Conservation (phyloP, 495 filamentous ascomycete genomes). For the Talaromyces stipitatus region DNA sequence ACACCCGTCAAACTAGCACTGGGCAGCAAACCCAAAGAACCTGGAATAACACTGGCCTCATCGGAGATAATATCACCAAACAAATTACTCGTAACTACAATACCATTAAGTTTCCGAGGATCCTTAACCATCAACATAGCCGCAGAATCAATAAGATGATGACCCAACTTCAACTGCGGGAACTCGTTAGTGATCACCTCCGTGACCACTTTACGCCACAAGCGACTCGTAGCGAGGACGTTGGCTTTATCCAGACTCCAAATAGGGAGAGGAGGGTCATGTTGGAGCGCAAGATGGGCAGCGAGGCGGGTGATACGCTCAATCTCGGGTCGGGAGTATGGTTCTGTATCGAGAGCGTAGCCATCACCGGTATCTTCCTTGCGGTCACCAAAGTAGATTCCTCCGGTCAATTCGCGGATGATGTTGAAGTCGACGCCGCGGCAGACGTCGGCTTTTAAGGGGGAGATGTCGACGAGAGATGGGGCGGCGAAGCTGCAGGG, state of each 20-base stretch:
- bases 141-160: constrained; percentile 92
- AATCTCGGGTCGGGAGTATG: constrained; percentile 81
- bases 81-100: constrained; percentile 89
- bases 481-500: constrained; percentile 96
- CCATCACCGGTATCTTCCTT: constrained; percentile 74
- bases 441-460: constrained; percentile 81
- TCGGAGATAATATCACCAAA: constrained; percentile 97
- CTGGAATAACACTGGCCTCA: constrained; percentile 94
- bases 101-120: constrained; percentile 81
- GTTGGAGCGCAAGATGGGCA: constrained; percentile 71
- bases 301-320: constrained; percentile 83
- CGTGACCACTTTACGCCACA: constrained; percentile 84
- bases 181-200: constrained; percentile 78
- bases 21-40: constrained; percentile 81
- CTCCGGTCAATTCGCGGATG: constrained; percentile 88
- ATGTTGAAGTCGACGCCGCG: constrained; percentile 89
- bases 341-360: constrained; percentile 79
- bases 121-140: constrained; percentile 98
- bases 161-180: constrained; percentile 72
- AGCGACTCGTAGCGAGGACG: constrained; percentile 78
- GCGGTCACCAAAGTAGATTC: constrained; percentile 95
- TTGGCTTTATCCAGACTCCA: constrained; percentile 96
- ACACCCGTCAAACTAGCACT: constrained; percentile 82
- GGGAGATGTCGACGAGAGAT: constrained; percentile 76
- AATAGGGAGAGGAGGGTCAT: constrained; percentile 73